phyloP scores from a whole-genome alignment of 805 yeast species.

The Lachancea fermentati region DNA sequence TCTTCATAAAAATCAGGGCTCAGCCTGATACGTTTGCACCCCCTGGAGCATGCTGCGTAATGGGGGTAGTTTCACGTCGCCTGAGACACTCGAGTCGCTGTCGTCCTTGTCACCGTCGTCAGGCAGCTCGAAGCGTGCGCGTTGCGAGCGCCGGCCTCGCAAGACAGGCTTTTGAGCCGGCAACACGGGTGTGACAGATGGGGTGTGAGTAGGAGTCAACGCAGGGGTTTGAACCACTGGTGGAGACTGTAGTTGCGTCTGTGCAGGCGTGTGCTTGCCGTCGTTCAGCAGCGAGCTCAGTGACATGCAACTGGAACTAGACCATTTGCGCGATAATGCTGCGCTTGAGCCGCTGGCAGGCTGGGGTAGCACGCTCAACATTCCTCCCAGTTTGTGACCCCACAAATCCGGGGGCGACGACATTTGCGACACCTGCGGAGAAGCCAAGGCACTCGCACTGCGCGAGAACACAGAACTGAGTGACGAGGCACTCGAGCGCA shows the following conservation, averaged over 20 bases:
- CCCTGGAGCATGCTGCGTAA: constrained; percentile 18
- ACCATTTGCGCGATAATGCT: neutral
- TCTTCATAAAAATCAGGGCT: constrained; percentile 2
- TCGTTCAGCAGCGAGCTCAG: neutral
- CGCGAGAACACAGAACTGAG: constrained; percentile 5
- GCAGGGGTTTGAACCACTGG: too few species aligned
- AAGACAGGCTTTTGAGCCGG: constrained; percentile 1
- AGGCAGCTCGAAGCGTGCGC: constrained; percentile 5
- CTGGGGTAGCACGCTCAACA: neutral
- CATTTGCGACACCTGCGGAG: constrained; percentile 4
- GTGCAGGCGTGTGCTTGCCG: neutral
- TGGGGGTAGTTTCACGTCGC: constrained; percentile 24
- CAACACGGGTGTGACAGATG: neutral
- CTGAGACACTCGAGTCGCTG: constrained; percentile 13
- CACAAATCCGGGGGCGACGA: constrained; percentile 5
- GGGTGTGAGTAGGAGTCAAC: too few species aligned
- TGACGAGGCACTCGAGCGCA: constrained; percentile 6
- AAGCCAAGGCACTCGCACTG: neutral
- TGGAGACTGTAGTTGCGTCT: neutral
- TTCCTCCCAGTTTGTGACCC: neutral
- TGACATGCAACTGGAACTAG: constrained; percentile 1
- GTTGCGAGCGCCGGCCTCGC: constrained; percentile 5
- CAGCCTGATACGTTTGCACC: constrained; percentile 5
- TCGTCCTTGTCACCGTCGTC: constrained; percentile 15
- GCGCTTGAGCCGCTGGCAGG: too few species aligned